phyloP scores from a whole-genome alignment of 345 rosid species.

The Sisymbrium irio region DNA sequence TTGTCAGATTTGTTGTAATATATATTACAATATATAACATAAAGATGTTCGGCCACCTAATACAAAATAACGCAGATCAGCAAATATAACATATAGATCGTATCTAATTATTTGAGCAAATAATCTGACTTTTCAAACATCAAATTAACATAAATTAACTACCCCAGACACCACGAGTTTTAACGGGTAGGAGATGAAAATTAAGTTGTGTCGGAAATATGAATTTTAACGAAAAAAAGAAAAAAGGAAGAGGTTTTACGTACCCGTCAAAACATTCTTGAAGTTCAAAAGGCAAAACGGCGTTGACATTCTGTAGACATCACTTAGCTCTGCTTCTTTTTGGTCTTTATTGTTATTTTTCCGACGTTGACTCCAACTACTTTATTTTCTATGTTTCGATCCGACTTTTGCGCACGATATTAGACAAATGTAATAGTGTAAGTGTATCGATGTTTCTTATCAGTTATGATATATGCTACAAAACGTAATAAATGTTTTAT shows the following conservation, averaged over 20 bases:
- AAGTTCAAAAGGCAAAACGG: slow-evolving; percentile 2
- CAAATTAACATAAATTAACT: not conserved
- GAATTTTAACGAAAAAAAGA: not conserved
- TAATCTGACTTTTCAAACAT: not conserved
- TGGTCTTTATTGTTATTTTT: slow-evolving; percentile 24
- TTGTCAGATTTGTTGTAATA: not conserved
- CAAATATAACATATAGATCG: not conserved
- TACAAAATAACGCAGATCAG: slow-evolving; percentile 1
- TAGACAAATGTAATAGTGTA: not conserved
- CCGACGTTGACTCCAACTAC: slow-evolving; percentile 27
- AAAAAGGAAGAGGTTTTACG: not conserved
- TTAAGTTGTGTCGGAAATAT: not conserved
- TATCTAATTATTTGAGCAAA: not conserved
- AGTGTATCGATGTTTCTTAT: not conserved
- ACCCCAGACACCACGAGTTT: not conserved
- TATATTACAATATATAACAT: not conserved
- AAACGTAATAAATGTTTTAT: too few species aligned
- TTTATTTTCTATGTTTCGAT: slow-evolving; percentile 11
- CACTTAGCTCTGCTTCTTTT: slow-evolving; percentile 8
- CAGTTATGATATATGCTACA: not conserved
- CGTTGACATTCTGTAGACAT: slow-evolving; percentile 28
- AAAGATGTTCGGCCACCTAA: slow-evolving; percentile 36
- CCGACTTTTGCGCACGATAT: slow-evolving; percentile 16
- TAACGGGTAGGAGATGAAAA: not conserved
- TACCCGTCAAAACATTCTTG: slow-evolving; percentile 17